Percentiles rank a stretch among this genome's conserved stretches.
phyloP scores from a whole-genome alignment of 441 rosid species.

The Metrosideros polymorpha region DNA sequence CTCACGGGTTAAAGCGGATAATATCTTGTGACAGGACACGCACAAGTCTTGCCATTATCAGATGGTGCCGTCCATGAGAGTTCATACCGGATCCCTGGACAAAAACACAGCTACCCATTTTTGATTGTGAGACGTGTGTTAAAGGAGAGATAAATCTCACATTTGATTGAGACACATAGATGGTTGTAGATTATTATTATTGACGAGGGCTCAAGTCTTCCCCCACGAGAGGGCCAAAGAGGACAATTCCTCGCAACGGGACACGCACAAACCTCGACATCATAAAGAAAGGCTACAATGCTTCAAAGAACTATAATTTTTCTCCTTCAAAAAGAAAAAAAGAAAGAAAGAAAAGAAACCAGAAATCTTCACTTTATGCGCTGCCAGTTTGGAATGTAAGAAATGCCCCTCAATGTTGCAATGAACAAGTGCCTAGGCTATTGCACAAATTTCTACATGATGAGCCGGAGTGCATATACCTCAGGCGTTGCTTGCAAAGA shows the following conservation, averaged over 20 bases:
- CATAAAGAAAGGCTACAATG: not conserved
- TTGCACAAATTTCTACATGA: not conserved
- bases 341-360: not conserved
- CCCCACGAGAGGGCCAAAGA: not conserved
- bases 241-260: not conserved
- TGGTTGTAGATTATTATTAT: not conserved
- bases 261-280: not conserved
- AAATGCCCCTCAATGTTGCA: not conserved
- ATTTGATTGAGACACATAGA: not conserved
- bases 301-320: not conserved
- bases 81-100: not conserved
- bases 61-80: not conserved
- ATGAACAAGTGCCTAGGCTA: not conserved
- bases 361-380: not conserved
- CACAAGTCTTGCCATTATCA: not conserved
- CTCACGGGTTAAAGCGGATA: accelerated
- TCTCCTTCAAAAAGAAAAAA: not conserved
- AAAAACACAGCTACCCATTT: not conserved
- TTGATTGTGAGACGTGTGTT: not conserved
- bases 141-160: not conserved
- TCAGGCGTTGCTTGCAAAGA: not conserved
- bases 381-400: not conserved
- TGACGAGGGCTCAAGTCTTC: not conserved
- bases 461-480: not conserved
- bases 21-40: not conserved